Base-by-base conservation (phyloP, 2,329 filamentous ascomycete species). In the Claviceps capensis region DNA sequence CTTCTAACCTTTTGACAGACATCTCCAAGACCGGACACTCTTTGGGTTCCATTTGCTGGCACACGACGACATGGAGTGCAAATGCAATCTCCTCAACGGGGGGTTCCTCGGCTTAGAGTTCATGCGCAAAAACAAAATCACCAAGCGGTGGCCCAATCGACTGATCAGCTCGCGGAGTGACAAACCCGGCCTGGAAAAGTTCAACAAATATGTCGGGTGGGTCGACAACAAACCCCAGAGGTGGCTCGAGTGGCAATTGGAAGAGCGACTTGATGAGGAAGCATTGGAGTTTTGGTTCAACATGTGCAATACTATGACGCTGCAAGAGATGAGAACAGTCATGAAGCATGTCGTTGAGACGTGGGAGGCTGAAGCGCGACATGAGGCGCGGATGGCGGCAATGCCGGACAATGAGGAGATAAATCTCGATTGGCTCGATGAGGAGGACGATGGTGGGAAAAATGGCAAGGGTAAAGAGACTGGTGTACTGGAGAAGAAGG, bases 191-290 rank as follows among this genome's bases (percentile, higher is more conserved):
- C 26, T 53, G 17, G 26, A 52, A 17, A 56, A 59, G 11, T 59
- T 61, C 9, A 56, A 60, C 40, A 57, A 58, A 30, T 59, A 52
- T 53, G 16, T 62, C 6, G 53, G 59, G 1, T 63, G 62, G 62
- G 49, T 55, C 5, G 47, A 56, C 47, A 45, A 41, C 14, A 52
- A 40, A 26, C 59, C 61, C 2, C 47, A 55, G 19, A 55, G 58
- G 46, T 63, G 61, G 61, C 46, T 64, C 4, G 62, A 64, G 49
- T 64, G 62, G 62, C 59, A 49, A 17, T 16, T 49, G 23, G 38
- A 49, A 9, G 37, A 41, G 23, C 23, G 6, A 2, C 4, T 11
- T 22, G 38, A 30, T 14, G 38, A 42, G 23, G 40, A 41, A 19
- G 4, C 34, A n/a, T 14, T 49, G 6, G n/a, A 16, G 2, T 9